Evolutionary conservation across 192 early-diverging fungal genomes (phyloP).

Genomic region (Coemansia sp.): DNA sequence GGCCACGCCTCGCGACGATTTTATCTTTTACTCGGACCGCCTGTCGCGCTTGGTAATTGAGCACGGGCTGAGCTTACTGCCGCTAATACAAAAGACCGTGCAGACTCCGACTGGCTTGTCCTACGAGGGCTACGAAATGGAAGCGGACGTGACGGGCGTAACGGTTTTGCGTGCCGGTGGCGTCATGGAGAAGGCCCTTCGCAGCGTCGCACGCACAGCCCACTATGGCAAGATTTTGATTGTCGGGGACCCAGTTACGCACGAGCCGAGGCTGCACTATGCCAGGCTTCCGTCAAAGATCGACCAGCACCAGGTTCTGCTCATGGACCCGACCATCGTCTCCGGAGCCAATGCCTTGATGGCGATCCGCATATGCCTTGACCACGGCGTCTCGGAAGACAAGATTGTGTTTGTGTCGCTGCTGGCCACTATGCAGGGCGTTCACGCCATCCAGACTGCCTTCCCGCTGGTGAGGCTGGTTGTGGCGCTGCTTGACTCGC

Average conservation of each 20-base stretch:
- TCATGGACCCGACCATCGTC: constrained; percentile 86
- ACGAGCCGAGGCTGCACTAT: constrained; percentile 89
- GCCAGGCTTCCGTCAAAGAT: constrained; percentile 74
- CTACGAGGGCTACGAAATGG: constrained; percentile 53
- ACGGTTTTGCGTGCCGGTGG: constrained; percentile 84
- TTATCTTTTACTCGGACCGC: constrained; percentile 90
- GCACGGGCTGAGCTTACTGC: constrained; percentile 64
- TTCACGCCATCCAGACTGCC: constrained; percentile 74
- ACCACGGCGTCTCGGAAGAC: constrained; percentile 85
- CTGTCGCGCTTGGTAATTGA: constrained; percentile 84
- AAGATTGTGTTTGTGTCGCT: constrained; percentile 82
- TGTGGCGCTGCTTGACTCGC: constrained; percentile 73
- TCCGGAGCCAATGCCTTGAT: constrained; percentile 94
- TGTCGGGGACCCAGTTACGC: constrained; percentile 71
- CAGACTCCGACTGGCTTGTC: constrained; percentile 59
- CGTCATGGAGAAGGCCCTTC: constrained; percentile 87
- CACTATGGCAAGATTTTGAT: constrained; percentile 90
- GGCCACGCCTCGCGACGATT: constrained; percentile 71
- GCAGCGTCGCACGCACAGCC: constrained; percentile 74
- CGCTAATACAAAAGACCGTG: constrained; percentile 48
- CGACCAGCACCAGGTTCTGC: constrained; percentile 59
- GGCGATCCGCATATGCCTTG: constrained; percentile 90
- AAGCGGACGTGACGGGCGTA: constrained; percentile 59
- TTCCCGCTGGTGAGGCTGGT: constrained; percentile 83
- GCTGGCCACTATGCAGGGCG: constrained; percentile 72